Evolutionary conservation across 805 yeast species (phyloP).

Genomic region (Candida insectalens): DNA sequence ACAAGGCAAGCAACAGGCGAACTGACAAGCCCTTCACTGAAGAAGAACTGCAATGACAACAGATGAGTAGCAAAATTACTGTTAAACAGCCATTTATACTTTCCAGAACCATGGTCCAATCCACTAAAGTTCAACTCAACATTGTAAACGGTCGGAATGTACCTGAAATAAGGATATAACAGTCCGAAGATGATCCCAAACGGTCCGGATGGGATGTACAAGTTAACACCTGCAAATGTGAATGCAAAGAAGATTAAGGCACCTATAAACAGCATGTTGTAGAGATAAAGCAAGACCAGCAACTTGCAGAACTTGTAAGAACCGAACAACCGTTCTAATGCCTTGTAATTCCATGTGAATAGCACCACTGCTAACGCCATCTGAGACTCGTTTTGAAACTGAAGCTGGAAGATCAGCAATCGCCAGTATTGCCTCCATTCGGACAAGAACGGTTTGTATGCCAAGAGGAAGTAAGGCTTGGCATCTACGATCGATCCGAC

Average conservation of each 20-base stretch:
- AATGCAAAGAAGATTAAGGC: slow-evolving; percentile 25
- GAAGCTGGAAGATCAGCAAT: slow-evolving; percentile 35
- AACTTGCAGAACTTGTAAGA: slow-evolving; percentile 42
- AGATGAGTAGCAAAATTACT: slow-evolving; percentile 9
- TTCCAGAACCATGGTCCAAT: slow-evolving; percentile 2
- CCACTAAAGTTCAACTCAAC: slow-evolving; percentile 27
- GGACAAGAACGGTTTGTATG: slow-evolving; percentile 43
- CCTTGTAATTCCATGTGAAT: slow-evolving; percentile 41
- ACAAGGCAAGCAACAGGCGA: slow-evolving; percentile 29
- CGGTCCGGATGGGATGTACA: slow-evolving; percentile 38
- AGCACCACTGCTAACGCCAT: slow-evolving; percentile 34
- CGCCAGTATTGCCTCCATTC: slow-evolving; percentile 54
- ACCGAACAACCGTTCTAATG: slow-evolving; percentile 49
- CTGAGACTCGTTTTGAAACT: slow-evolving; percentile 54
- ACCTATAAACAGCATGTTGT: slow-evolving; percentile 32
- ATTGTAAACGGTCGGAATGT: slow-evolving; percentile 31
- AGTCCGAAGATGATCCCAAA: slow-evolving; percentile 29
- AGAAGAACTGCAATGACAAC: slow-evolving; percentile 5
- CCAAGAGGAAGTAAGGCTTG: slow-evolving; percentile 33
- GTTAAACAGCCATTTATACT: slow-evolving; percentile 7
- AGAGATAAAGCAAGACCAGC: slow-evolving; percentile 32
- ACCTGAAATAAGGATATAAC: slow-evolving; percentile 29
- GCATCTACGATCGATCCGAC: slow-evolving; percentile 31
- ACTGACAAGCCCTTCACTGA: slow-evolving; percentile 33
- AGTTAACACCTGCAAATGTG: slow-evolving; percentile 23